These are phyloP conservation scores for Phyllosticta paracitricarpa DNA, from an alignment of 2,329 filamentous ascomycete species.

Conservation along the genomic window DNA sequence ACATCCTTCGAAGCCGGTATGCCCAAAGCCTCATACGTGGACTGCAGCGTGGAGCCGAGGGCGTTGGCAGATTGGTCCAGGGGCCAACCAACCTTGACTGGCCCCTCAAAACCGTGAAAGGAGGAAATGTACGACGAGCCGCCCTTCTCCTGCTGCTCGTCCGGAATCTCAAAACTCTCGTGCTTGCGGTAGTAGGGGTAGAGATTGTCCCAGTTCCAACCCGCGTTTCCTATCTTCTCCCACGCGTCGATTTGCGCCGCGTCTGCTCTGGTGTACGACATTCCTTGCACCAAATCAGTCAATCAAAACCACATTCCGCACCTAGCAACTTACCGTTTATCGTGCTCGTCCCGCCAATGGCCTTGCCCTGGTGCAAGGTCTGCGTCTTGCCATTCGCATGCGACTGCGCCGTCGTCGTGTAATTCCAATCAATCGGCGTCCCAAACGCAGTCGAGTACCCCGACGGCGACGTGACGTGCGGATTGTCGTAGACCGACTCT, in stretches of 20 bases:
- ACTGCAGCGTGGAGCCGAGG: constrained; percentile 6
- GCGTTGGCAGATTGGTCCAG: constrained; percentile 5
- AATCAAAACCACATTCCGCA: background rate
- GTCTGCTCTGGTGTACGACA: constrained; percentile 26
- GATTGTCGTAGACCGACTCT: constrained; percentile 19
- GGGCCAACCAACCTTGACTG: constrained; percentile 14
- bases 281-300: constrained; percentile 14
- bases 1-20: constrained; percentile 17
- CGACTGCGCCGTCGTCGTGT: constrained; percentile 28
- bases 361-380: constrained; percentile 28
- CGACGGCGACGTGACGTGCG: constrained; percentile 19
- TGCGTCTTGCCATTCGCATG: constrained; percentile 18
- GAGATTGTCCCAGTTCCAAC: constrained; percentile 27
- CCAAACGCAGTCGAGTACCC: constrained; percentile 17
- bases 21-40: constrained; percentile 18
- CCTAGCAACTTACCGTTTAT: constrained; percentile 28
- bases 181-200: constrained; percentile 28
- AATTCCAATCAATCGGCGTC: constrained; percentile 31
- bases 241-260: constrained; percentile 29
- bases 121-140: constrained; percentile 17
- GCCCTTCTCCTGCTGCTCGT: constrained; percentile 15
- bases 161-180: constrained; percentile 23
- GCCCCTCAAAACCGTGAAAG: constrained; percentile 17
- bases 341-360: constrained; percentile 32
- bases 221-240: constrained; percentile 29